Conservation (phyloP, 108 stramenopile genomes). For the Thalassiosira profunda region DNA sequence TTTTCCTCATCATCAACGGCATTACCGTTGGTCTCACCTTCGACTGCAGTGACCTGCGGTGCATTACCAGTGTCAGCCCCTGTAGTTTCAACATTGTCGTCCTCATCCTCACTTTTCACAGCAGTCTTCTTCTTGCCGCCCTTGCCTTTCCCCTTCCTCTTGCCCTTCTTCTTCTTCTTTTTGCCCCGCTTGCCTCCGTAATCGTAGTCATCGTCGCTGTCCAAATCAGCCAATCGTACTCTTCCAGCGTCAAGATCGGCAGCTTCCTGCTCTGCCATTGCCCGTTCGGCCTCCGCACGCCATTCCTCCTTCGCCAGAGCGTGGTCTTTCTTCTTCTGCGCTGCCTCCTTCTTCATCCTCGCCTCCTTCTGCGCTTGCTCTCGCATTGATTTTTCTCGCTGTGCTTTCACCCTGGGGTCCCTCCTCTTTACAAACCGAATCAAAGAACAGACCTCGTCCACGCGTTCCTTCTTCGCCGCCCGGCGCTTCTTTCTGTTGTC, state of each 20-base stretch:
- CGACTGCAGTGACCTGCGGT: conserved; percentile 4
- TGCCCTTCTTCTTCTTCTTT: conserved; percentile 59
- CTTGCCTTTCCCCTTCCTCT: conserved; percentile 31
- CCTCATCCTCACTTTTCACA: conserved; percentile 4
- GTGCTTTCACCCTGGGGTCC: conserved; percentile 80
- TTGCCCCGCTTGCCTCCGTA: conserved; percentile 67
- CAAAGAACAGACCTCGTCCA: conserved; percentile 76
- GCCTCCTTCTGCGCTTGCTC: conserved; percentile 61
- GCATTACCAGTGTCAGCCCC: background rate
- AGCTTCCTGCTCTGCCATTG: conserved; percentile 73
- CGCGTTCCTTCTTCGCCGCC: conserved; percentile 68
- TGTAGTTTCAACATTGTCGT: conserved; percentile 2
- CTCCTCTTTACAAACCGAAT: conserved; percentile 86
- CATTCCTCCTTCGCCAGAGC: conserved; percentile 70
- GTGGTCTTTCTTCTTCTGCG: conserved; percentile 47
- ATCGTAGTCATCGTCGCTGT: conserved; percentile 81
- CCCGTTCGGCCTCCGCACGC: conserved; percentile 58
- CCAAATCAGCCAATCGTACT: conserved; percentile 86
- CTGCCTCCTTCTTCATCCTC: conserved; percentile 51
- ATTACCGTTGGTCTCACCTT: background rate
- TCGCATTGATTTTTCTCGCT: conserved; percentile 43
- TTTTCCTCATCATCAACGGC: conserved; percentile 13
- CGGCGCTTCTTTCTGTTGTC: conserved; percentile 85
- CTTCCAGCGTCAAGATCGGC: conserved; percentile 83
- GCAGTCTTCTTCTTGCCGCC: conserved; percentile 32